phyloP scores from a whole-genome alignment of 352 stramenopile genomes.

The Phytophthora constricta region DNA sequence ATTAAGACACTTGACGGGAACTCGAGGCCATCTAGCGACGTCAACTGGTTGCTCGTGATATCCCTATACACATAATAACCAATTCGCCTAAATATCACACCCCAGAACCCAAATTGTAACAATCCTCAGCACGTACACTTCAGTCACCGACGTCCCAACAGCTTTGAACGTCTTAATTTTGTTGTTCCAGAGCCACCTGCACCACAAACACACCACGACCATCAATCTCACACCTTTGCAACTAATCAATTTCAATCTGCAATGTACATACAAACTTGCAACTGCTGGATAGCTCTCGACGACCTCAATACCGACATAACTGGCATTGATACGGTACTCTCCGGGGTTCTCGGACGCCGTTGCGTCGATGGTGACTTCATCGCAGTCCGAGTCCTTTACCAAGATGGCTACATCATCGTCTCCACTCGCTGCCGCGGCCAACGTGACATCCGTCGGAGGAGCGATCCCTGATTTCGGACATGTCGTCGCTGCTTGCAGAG shows the following conservation, averaged over 20 bases:
- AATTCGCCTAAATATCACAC: conserved; percentile 22
- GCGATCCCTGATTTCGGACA: conserved; percentile 34
- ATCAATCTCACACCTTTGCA: background rate
- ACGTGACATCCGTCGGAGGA: conserved; percentile 25
- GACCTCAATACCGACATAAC: conserved; percentile 35
- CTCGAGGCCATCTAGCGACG: conserved; percentile 31
- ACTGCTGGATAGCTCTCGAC: conserved; percentile 39
- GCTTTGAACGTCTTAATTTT: conserved; percentile 47
- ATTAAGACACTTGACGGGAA: conserved; percentile 32
- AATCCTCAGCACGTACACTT: conserved; percentile 44
- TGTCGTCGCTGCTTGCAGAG: conserved; percentile 16
- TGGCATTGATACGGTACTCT: conserved; percentile 37
- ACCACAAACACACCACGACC: background rate
- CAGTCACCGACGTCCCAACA: conserved; percentile 37
- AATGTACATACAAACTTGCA: conserved; percentile 29
- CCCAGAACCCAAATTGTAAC: background rate
- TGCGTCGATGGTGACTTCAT: conserved; percentile 31
- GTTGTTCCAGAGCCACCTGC: conserved; percentile 53
- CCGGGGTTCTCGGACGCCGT: conserved; percentile 29
- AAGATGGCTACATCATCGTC: conserved; percentile 32
- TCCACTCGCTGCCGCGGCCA: conserved; percentile 27
- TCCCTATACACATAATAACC: conserved; percentile 9
- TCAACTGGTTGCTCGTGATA: conserved; percentile 40
- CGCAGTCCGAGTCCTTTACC: conserved; percentile 32
- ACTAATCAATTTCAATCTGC: background rate